Evolutionary conservation across 345 rosid genomes (phyloP).

Genomic region (Lepidium africanum): DNA sequence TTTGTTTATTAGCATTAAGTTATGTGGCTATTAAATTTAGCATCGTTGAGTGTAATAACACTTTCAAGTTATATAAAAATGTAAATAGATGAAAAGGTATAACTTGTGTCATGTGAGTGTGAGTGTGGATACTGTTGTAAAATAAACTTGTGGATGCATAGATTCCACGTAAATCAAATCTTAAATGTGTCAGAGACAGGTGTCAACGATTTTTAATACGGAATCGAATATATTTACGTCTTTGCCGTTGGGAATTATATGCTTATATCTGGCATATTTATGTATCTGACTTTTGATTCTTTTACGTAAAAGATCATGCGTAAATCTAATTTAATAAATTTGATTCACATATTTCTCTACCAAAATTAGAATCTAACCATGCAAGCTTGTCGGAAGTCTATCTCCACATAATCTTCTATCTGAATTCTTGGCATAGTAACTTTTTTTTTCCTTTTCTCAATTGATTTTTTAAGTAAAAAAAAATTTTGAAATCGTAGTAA

Average conservation of each 20-base stretch:
- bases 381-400: conserved; percentile 8
- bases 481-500: too few relatives aligned
- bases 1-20: neutral
- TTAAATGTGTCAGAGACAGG: conserved; percentile 1
- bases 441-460: too few relatives aligned
- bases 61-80: neutral
- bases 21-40: neutral
- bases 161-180: conserved; percentile 9
- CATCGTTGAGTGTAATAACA: neutral
- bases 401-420: neutral
- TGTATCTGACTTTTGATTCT: conserved; percentile 1
- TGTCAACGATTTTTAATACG: conserved; percentile 12
- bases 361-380: conserved; percentile 8
- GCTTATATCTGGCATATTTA: conserved; percentile 9
- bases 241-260: conserved; percentile 16
- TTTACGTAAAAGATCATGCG: neutral
- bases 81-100: too few relatives aligned
- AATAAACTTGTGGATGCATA: neutral
- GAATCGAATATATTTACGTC: conserved; percentile 21
- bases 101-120: neutral
- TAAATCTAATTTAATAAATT: conserved; percentile 6
- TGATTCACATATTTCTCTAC: conserved; percentile 16
- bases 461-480: too few relatives aligned
- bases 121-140: too few relatives aligned
- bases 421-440: too few relatives aligned